Conservation (phyloP, 345 rosid species). For the Ricinus communis region DNA sequence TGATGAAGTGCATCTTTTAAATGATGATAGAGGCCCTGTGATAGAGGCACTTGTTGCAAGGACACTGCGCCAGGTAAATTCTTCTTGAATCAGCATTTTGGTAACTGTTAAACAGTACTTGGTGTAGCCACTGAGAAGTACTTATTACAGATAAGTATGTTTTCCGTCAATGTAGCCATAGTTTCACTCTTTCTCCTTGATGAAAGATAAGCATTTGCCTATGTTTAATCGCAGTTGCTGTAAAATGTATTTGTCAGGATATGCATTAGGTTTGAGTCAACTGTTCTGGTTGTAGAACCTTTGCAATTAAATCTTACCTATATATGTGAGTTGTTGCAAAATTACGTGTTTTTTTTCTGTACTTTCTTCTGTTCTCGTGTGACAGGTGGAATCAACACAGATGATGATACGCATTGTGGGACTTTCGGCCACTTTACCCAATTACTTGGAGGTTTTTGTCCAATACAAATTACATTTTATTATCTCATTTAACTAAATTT, state of each 20-base stretch:
- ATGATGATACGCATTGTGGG: constrained; percentile 98
- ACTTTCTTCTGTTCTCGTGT: constrained; percentile 12
- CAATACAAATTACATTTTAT: constrained; percentile 14
- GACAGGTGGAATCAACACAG: constrained; percentile 96
- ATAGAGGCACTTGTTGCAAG: constrained; percentile 98
- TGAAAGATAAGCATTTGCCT: neutral
- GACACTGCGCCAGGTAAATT: constrained; percentile 90
- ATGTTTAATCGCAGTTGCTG: neutral
- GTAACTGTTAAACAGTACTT: neutral
- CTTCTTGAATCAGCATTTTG: constrained; percentile 17
- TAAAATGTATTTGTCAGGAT: neutral
- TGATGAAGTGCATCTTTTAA: constrained; percentile 97
- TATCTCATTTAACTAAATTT: neutral
- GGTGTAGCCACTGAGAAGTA: neutral
- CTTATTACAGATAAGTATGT: neutral
- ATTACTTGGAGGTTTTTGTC: constrained; percentile 72
- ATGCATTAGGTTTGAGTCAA: neutral
- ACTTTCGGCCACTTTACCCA: constrained; percentile 96
- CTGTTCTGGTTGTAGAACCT: neutral
- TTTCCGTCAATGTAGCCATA: neutral
- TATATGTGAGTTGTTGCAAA: neutral
- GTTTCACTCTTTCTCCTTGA: neutral
- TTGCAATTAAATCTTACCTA: neutral
- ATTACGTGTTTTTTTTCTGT: neutral
- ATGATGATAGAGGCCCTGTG: constrained; percentile 98